These are phyloP conservation scores for Tagetes patula DNA, from an alignment of 129 eudicot species.

Conservation along the genomic window DNA sequence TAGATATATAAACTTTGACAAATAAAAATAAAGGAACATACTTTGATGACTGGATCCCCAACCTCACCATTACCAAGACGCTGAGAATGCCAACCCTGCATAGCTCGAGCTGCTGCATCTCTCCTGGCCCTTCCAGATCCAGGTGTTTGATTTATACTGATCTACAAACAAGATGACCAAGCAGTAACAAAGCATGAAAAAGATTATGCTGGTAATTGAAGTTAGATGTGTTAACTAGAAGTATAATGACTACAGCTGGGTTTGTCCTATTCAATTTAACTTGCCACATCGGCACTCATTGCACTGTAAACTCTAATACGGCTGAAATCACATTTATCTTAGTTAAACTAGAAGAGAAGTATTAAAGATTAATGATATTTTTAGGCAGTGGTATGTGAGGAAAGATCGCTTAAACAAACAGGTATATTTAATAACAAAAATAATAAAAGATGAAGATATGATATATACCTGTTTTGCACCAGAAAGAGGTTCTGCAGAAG, in stretches of 20 bases:
- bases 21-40: conserved; percentile 25
- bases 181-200: background rate
- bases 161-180: conserved; percentile 37
- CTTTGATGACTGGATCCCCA: conserved; percentile 90
- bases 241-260: too few species aligned
- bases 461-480: conserved; percentile 65
- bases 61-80: conserved; percentile 92
- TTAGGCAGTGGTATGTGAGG: background rate
- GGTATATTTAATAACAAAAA: background rate
- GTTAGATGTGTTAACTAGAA: background rate
- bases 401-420: background rate
- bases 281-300: background rate
- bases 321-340: background rate
- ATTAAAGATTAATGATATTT: background rate
- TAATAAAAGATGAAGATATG: conserved; percentile 10
- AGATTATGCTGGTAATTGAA: background rate
- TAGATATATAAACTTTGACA: background rate
- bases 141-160: conserved; percentile 55
- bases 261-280: background rate
- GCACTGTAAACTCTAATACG: background rate
- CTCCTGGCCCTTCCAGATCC: conserved; percentile 94
- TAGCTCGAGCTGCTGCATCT: conserved; percentile 98
- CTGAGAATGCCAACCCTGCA: conserved; percentile 99
- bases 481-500: conserved; percentile 55
- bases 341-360: background rate